Base-by-base conservation (phyloP, 495 filamentous ascomycete species). In the Aspergillus sclerotioniger region DNA sequence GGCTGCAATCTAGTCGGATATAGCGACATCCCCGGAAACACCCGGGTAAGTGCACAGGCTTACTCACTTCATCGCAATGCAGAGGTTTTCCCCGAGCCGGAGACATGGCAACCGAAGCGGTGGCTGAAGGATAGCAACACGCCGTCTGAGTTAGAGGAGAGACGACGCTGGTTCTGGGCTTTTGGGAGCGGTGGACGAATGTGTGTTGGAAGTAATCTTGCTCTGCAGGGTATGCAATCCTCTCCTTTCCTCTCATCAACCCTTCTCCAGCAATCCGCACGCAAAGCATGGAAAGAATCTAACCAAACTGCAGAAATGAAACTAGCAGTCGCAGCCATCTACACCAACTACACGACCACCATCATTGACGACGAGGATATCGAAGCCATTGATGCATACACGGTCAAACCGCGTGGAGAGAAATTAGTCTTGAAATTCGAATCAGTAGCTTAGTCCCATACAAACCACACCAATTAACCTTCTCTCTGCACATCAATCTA, bases 131-230 rank as follows among this genome's bases (percentile, higher is more conserved):
- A 65, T 8, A 50, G 65, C 51, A 71, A 67, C 53, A 58, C 66
- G 53, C 17, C 59, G 56, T 57, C 63, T 58, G 64, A 80, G 12
- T 70, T 77, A 47, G 77, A 75, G 56, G 84, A 88, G 63, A 79
- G 83, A 66, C 74, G 80, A 46, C 73, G 87, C 29, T 87, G 85
- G 78, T 92, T 92, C 68, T 95, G 90, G 90, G 89, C 89, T 0
- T 95, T 95, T 73, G 85, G 88, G 3, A 90, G 86, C 53, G 90
- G 90, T 1, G 89, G 90, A 0, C 72, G 90, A 54, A 94, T 93
- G 90, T 95, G 90, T 62, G 79, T 94, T 9, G 90, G 90, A 5
- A 89, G 84, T 44, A 88, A 93, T 71, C 83, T 95, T 51, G 90
- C 90, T 13, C 78, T 91, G 74, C 85, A 89, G 69, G 86, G 88